Evolutionary conservation across 2,329 filamentous ascomycete species (phyloP).

Genomic region (Colletotrichum musae): DNA sequence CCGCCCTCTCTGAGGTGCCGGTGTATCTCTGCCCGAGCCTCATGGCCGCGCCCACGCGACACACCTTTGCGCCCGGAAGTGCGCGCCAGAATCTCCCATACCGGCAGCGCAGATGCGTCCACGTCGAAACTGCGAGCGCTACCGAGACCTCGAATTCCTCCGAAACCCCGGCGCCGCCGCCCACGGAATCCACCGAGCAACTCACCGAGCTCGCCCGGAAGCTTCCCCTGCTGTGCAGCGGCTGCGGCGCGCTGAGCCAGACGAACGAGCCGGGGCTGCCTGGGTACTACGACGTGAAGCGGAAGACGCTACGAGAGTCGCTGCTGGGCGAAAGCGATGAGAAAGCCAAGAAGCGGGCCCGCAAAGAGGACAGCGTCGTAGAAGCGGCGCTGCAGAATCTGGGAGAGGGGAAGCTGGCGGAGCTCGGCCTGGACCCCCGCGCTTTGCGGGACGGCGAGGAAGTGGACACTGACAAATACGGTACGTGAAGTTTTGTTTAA

Average conservation of each 20-base stretch:
- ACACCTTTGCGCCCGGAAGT: slow-evolving; percentile 42
- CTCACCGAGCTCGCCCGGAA: slow-evolving; percentile 26
- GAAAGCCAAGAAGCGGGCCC: slow-evolving; percentile 29
- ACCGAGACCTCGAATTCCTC: slow-evolving; percentile 2
- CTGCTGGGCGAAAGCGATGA: slow-evolving; percentile 52
- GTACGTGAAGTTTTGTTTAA: slow-evolving; percentile 9
- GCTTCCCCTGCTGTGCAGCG: slow-evolving; percentile 72
- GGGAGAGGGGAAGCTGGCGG: slow-evolving; percentile 57
- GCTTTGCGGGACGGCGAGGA: slow-evolving; percentile 52
- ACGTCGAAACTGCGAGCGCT: slow-evolving; percentile 37
- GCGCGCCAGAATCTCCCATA: slow-evolving; percentile 33
- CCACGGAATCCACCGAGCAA: slow-evolving; percentile 3
- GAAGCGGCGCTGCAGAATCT: slow-evolving; percentile 60
- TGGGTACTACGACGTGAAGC: slow-evolving; percentile 69
- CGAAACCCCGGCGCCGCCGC: slow-evolving; percentile 4
- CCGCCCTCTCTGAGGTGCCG: slow-evolving; percentile 57
- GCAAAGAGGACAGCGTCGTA: slow-evolving; percentile 63
- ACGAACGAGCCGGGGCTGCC: slow-evolving; percentile 64
- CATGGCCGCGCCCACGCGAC: slow-evolving; percentile 7
- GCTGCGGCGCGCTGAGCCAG: slow-evolving; percentile 77
- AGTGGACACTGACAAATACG: slow-evolving; percentile 34
- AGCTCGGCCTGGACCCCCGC: slow-evolving; percentile 62
- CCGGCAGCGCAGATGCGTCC: slow-evolving; percentile 47
- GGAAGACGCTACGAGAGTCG: slow-evolving; percentile 67
- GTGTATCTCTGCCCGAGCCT: slow-evolving; percentile 62